Conservation (phyloP, 495 filamentous ascomycete species). For the Trichocladium uniseriatum region DNA sequence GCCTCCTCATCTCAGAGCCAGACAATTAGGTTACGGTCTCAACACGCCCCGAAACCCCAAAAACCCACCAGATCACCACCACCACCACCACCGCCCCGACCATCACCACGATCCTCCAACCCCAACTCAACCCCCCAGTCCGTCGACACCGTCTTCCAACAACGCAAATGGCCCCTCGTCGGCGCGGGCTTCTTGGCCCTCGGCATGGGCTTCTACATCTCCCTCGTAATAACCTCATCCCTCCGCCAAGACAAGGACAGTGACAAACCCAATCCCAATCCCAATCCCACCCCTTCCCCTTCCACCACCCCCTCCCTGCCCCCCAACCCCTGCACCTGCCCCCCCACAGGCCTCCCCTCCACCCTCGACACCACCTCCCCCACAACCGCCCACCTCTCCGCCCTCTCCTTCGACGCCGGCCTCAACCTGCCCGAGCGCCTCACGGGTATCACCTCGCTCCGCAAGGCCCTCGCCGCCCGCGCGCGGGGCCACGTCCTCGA, state of each 20-base stretch:
- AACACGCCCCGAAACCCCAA: neutral
- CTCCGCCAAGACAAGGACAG: conserved; percentile 2
- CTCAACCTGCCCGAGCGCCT: conserved; percentile 52
- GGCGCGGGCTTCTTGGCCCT: conserved; percentile 18
- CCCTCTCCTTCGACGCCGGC: conserved; percentile 23
- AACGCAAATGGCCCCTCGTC: conserved; percentile 21
- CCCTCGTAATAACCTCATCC: conserved; percentile 24
- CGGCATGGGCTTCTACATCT: conserved; percentile 22
- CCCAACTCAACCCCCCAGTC: neutral
- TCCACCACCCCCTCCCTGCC: neutral
- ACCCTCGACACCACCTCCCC: conserved; percentile 8
- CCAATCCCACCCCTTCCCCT: neutral
- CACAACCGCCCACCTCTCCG: neutral
- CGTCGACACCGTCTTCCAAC: conserved; percentile 13
- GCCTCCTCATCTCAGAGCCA: neutral
- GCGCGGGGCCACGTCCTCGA: conserved; percentile 80
- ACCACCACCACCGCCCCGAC: neutral
- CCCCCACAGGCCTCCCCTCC: conserved; percentile 11
- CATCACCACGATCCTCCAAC: neutral
- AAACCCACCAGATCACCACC: neutral
- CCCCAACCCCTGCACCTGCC: too few relatives aligned
- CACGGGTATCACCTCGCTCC: conserved; percentile 53
- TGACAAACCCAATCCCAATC: neutral
- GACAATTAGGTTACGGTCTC: neutral
- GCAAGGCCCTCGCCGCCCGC: conserved; percentile 49